Conservation (phyloP, 2,329 filamentous ascomycete species). For the Fusarium bulbicola region DNA sequence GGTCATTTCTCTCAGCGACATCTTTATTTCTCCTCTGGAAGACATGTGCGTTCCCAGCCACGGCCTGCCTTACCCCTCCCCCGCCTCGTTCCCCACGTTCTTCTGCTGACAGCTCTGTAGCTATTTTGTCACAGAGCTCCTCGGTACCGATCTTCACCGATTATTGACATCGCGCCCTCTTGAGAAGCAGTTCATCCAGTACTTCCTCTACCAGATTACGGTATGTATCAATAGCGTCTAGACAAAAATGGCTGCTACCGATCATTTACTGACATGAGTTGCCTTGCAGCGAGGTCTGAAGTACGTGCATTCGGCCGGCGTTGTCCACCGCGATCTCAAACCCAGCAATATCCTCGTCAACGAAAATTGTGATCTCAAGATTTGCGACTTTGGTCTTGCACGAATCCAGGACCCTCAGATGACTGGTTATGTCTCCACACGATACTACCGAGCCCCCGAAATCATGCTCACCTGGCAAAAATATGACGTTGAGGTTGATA, state of each 20-base stretch:
- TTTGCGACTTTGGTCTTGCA: slow-evolving; percentile 97
- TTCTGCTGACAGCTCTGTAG: slow-evolving; percentile 55
- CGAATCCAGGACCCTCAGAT: slow-evolving; percentile 99
- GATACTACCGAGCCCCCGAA: slow-evolving; percentile 98
- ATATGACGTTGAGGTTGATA: slow-evolving; percentile 98
- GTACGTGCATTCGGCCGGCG: slow-evolving; percentile 98
- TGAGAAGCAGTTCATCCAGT: slow-evolving; percentile 99
- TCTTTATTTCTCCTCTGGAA: slow-evolving; percentile 98
- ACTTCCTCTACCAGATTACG: slow-evolving; percentile 99
- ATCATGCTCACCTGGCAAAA: slow-evolving; percentile 99
- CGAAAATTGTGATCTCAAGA: slow-evolving; percentile 99
- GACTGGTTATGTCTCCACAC: slow-evolving; percentile 98
- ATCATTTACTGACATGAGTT: slow-evolving; percentile 18
- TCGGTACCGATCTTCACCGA: slow-evolving; percentile 95
- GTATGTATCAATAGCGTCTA: slow-evolving; percentile 61
- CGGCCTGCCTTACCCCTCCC: slow-evolving; percentile 9
- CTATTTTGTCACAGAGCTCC: slow-evolving; percentile 97
- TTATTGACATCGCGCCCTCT: slow-evolving; percentile 93
- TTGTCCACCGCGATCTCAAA: slow-evolving; percentile 97
- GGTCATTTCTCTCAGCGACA: slow-evolving; percentile 98
- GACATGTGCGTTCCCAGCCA: slow-evolving; percentile 77
- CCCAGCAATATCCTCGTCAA: slow-evolving; percentile 99
- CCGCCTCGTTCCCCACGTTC: slow-evolving; percentile 8
- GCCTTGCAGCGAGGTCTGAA: slow-evolving; percentile 84
- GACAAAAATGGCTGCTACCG: not conserved